Evolutionary conservation across 352 stramenopile species (phyloP).

Genomic region (Salisapilia sapeloensis): DNA sequence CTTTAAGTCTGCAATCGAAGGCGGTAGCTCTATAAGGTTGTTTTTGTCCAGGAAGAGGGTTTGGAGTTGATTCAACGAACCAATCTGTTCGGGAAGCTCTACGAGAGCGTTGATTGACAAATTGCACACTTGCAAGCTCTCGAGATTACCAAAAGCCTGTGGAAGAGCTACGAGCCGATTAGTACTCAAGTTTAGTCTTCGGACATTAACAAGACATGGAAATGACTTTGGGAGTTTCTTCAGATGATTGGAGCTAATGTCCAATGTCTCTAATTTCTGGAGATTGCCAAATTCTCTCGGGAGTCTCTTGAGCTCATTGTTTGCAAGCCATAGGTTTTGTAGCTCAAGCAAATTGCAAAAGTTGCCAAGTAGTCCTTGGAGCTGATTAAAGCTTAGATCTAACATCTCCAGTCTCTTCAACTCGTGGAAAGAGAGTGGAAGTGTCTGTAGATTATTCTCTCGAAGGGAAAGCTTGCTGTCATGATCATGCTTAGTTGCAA

Average conservation of each 20-base stretch:
- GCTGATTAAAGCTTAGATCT: slow-evolving; percentile 22
- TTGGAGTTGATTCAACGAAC: slow-evolving; percentile 8
- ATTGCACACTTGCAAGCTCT: slow-evolving; percentile 15
- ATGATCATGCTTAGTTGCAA: not conserved
- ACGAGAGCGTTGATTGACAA: slow-evolving; percentile 14
- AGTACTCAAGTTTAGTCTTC: slow-evolving; percentile 15
- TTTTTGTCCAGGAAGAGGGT: slow-evolving; percentile 21
- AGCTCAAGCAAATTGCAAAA: slow-evolving; percentile 25
- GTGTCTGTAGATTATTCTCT: slow-evolving; percentile 25
- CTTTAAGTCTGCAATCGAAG: slow-evolving; percentile 15
- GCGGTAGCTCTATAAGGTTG: slow-evolving; percentile 16
- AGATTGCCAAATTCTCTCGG: slow-evolving; percentile 24
- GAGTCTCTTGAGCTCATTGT: slow-evolving; percentile 12
- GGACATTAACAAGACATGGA: slow-evolving; percentile 14
- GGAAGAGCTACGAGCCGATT: slow-evolving; percentile 27
- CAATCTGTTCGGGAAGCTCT: slow-evolving; percentile 21
- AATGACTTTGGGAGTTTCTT: slow-evolving; percentile 26
- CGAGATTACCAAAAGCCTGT: slow-evolving; percentile 24
- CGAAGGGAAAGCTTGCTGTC: slow-evolving; percentile 26
- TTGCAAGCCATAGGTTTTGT: slow-evolving; percentile 16
- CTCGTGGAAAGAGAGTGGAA: slow-evolving; percentile 36
- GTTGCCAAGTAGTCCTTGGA: slow-evolving; percentile 25
- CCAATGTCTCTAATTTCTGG: slow-evolving; percentile 12
- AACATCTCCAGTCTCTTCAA: slow-evolving; percentile 13
- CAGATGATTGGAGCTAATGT: slow-evolving; percentile 20